Evolutionary conservation across 306 rosid species (phyloP), one percentile per base, ranked within the genome.

Genomic region (Glycine latifolia): DNA sequence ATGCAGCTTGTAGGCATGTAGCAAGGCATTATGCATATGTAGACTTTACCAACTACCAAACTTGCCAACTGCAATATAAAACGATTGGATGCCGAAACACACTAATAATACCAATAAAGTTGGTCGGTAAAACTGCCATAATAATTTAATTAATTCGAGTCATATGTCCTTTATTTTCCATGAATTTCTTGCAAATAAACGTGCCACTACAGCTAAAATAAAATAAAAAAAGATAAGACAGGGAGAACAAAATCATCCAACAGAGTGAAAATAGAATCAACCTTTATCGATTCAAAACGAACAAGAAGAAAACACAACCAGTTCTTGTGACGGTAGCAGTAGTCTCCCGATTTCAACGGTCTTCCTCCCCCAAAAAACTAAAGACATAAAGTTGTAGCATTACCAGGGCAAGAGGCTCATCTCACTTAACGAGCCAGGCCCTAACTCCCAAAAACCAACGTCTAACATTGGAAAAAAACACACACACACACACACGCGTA

Each of bases 11-110:
- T 11, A 7, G 46, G 31, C 31, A 26, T 26, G 31, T 26, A 26
- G 31, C 31, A 26, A 13, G 68, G 68, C 50, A 73, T 73, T 53
- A 59, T 60, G 79, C 44, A 16, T 59, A 59, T 60, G 80, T 15
- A 8, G 72, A n/a, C 39, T 5, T 76, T 62, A 9, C 31, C 31
- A 14, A 66, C 50, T 48, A 31, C 26, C 49, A 14, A 66, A 65
- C 48, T 13, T 37, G 70, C 3, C 72, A 67, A n/a, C 31, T 43
- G 3, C 43, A 33, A 31, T 61, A 14, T 3, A 10, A 61, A 3
- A 61, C 4, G 44, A 5, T 11, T 61, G 44, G 3, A 5, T 41
- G 5, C 44, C 44, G 1, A 5, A 4, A 31, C 66, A 9, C 33
- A 8, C 11, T 6, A 5, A 8, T 3, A 44, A 55, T 20, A 59